Evolutionary conservation across 768 basidiomycete species (phyloP).

Genomic region (Cyclocybe cylindracea): DNA sequence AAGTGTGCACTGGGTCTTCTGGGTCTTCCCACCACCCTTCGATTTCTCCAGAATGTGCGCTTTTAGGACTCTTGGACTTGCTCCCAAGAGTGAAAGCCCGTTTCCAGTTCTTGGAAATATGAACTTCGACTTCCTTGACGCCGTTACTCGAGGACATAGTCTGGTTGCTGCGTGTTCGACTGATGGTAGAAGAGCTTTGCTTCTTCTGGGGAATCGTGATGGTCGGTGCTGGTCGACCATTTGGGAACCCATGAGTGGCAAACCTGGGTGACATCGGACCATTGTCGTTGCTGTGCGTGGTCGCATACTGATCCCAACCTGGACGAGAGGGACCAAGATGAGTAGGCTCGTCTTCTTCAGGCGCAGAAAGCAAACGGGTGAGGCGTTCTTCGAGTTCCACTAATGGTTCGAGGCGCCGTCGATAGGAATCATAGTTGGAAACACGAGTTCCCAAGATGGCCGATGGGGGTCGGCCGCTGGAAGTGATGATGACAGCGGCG

Average conservation of each 20-base stretch:
- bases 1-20: constrained; percentile 73
- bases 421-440: constrained; percentile 63
- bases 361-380: constrained; percentile 64
- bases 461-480: constrained; percentile 51
- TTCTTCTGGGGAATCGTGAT: constrained; percentile 45
- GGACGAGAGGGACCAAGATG: constrained; percentile 44
- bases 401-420: constrained; percentile 65
- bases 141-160: constrained; percentile 29
- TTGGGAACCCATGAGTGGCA: constrained; percentile 21
- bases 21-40: constrained; percentile 88
- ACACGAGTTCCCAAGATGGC: constrained; percentile 52
- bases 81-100: constrained; percentile 61
- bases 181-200: constrained; percentile 26
- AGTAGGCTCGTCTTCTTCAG: constrained; percentile 72
- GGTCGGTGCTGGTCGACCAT: constrained; percentile 51
- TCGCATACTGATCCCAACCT: constrained; percentile 37
- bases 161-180: constrained; percentile 7
- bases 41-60: constrained; percentile 68
- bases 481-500: constrained; percentile 51
- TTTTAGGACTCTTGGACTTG: constrained; percentile 68
- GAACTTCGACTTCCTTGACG: constrained; percentile 58
- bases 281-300: constrained; percentile 23
- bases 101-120: constrained; percentile 69
- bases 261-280: constrained; percentile 19
- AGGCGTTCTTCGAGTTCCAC: constrained; percentile 69